Base-by-base conservation (phyloP, 169 alveolate genomes). In the Plasmodium yoelii region DNA sequence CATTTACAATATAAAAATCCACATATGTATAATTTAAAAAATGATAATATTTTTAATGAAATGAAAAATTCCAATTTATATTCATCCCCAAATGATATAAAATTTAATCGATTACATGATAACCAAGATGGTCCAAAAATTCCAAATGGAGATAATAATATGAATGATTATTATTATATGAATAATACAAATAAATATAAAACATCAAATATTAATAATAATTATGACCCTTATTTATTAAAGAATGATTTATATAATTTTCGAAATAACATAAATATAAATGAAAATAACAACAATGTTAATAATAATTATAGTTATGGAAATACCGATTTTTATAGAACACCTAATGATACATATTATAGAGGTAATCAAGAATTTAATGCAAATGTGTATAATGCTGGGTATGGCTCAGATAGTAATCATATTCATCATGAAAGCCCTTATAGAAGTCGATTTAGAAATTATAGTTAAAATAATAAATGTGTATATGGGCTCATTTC, bases 11-110 rank as follows among this genome's bases (percentile, higher is more conserved):
- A 13, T 80, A 65, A 67, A 65, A 22, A 57, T 55, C 15, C 72
- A 34, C 73, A 65, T 53, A 80, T 53, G 42, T 65, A 51, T 46
- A 65, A 80, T 47, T 28, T 80, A 0, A 80, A 80, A 10, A 55
- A 80, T 65, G 90, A 80, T 65, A 15, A 53, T 46, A 65, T 80
- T 26, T 49, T 80, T 51, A 69, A 42, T 46, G 90, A 80, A 34
- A 53, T 63, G 71, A 80, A 67, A 69, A 67, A 56, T 44, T 39
- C 64, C 4, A 65, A 67, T 80, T 80, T 67, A 49, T 67, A 24
- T 60, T 13, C 82, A n/a, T 34, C 90, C 0, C 61, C 82, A 8
- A 70, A 67, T 64, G 44, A 46, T 56, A 28, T 80, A 49, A 80
- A 70, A 24, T 80, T 26, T 60, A 80, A 80, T 28, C 26, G 80